Base-by-base conservation (phyloP, 2,329 filamentous ascomycete genomes). In the Lizonia empirigonia region DNA sequence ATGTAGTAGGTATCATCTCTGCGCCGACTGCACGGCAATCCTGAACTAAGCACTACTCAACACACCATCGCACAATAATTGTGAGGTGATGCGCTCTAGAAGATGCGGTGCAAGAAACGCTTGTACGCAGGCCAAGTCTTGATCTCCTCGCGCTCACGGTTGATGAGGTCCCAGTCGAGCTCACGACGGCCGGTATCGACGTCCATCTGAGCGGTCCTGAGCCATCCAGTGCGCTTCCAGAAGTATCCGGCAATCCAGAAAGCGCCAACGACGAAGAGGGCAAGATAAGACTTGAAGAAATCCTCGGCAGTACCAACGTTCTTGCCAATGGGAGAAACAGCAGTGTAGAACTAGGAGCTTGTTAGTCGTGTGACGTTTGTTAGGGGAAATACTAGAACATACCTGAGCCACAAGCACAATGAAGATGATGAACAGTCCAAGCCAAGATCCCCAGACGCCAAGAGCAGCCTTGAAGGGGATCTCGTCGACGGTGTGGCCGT, bases 181-280 rank as follows among this genome's bases (percentile, higher is more conserved):
- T 84, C 80, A 51, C 85, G 80, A 30, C 85, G 81, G 55, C 85
- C 86, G 22, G 79, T 80, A 65, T 89, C 85, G 45, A 89, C 79
- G 60, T 89, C 86, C 50, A 90, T 88, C 59, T 88, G 74, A 22
- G 77, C 72, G 2, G 82, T 69, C 19, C 69, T 78, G 45, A 86
- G 76, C 82, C 83, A 88, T 15, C 81, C 80, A 19, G 77, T 70
- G 33, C 82, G 76, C 78, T 89, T 89, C 86, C 85, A 89, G 55
- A 83, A 12, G 66, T 81, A 88, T 6, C 85, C 83, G 48, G 56
- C 55, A 22, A 76, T 1, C 67, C 74, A 79, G 53, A 78, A 71
- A 12, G 56, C 51, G n/a, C 72, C 50, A 18, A 78, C 72, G 27
- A 80, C 72, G 22, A 77, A 76, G n/a, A 71, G 58, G 15, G 78